These are phyloP conservation scores for Pseudohyphozyma bogoriensis DNA, from an alignment of 768 basidiomycete species.

Conservation along the genomic window DNA sequence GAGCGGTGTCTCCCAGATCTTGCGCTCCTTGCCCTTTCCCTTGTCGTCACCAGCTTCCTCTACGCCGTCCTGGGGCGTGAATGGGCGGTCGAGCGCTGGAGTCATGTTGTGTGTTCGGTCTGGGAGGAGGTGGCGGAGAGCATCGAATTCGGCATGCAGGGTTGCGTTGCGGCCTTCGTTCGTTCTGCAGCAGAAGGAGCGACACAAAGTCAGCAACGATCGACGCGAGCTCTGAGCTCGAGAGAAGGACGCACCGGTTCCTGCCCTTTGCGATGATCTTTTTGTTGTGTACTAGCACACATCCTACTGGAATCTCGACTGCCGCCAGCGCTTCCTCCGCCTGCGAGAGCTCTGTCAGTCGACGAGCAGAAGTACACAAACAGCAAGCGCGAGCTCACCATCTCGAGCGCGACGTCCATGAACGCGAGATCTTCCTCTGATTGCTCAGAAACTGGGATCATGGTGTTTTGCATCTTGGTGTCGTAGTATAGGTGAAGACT, in stretches of 20 bases:
- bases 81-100: slow-evolving; percentile 5
- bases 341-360: slow-evolving; percentile 23
- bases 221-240: too few relatives aligned
- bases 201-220: too few relatives aligned
- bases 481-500: too few relatives aligned
- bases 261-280: slow-evolving; percentile 70
- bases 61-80: slow-evolving; percentile 4
- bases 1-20: slow-evolving; percentile 50
- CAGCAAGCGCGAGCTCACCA: slow-evolving; percentile 46
- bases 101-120: slow-evolving; percentile 38
- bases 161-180: slow-evolving; percentile 93
- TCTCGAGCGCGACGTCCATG: slow-evolving; percentile 74
- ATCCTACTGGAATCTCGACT: slow-evolving; percentile 91
- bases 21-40: slow-evolving; percentile 4
- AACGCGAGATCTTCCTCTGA: slow-evolving; percentile 44
- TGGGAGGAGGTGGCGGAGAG: slow-evolving; percentile 75
- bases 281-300: slow-evolving; percentile 78
- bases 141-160: slow-evolving; percentile 92
- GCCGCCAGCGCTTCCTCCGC: slow-evolving; percentile 64
- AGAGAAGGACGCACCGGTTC: too few relatives aligned
- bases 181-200: too few relatives aligned
- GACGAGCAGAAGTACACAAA: not conserved
- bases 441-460: slow-evolving; percentile 36
- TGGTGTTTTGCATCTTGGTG: slow-evolving; percentile 24
- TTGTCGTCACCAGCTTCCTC: not conserved